These are phyloP conservation scores for Sporisorium graminicola DNA, from an alignment of 1,284 basidiomycete genomes.

Conservation along the genomic window DNA sequence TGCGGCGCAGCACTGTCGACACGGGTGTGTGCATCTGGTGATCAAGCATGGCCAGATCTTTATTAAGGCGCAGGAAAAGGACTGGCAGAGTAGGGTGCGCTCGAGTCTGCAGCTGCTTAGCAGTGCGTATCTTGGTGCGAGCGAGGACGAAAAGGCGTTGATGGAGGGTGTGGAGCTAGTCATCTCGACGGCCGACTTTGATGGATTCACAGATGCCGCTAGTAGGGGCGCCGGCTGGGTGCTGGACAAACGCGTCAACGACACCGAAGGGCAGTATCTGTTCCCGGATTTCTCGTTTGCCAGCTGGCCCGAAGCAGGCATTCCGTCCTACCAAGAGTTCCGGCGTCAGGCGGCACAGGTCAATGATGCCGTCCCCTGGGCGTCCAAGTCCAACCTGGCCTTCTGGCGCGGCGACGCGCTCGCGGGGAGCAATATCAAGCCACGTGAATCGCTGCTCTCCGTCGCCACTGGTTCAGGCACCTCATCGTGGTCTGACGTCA, in stretches of 20 bases:
- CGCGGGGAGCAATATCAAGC: constrained; percentile 19
- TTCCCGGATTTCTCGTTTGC: constrained; percentile 57
- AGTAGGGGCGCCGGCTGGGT: constrained; percentile 47
- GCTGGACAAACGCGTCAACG: constrained; percentile 33
- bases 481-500: constrained; percentile 46
- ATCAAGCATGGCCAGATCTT: constrained; percentile 49
- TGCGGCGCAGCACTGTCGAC: constrained; percentile 27
- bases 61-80: constrained; percentile 31
- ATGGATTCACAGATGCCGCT: constrained; percentile 27
- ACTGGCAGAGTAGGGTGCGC: constrained; percentile 44
- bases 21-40: constrained; percentile 47
- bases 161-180: constrained; percentile 43
- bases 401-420: constrained; percentile 47
- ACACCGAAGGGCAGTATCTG: constrained; percentile 31
- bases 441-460: constrained; percentile 24
- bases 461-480: constrained; percentile 29
- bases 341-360: constrained; percentile 18
- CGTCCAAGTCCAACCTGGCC: constrained; percentile 30
- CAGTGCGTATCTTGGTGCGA: constrained; percentile 30
- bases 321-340: constrained; percentile 49
- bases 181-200: constrained; percentile 42
- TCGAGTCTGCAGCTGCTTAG: constrained; percentile 32
- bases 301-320: constrained; percentile 56
- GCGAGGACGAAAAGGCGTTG: constrained; percentile 22
- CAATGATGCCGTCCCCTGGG: constrained; percentile 42